These are phyloP conservation scores for Oryza punctata DNA, from an alignment of 176 grass and related monocot species.

Conservation along the genomic window DNA sequence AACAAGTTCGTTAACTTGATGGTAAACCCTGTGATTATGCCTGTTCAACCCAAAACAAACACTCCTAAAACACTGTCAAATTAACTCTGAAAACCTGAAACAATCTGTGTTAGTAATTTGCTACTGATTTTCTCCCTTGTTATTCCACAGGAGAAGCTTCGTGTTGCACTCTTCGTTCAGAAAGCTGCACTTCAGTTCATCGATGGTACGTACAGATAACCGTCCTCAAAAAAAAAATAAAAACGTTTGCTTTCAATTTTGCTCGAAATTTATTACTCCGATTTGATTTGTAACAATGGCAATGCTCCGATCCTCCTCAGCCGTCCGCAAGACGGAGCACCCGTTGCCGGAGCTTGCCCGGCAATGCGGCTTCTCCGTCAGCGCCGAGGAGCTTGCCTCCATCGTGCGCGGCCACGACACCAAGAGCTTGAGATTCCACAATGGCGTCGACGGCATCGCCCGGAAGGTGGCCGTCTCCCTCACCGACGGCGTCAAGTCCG, in stretches of 20 bases:
- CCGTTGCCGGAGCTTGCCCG: constrained; percentile 68
- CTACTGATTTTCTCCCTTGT: neutral
- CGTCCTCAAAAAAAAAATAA: neutral
- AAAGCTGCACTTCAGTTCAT: constrained; percentile 92
- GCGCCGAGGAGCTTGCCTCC: constrained; percentile 77
- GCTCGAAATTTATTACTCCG: neutral
- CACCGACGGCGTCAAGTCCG: constrained; percentile 58
- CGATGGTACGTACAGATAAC: constrained; percentile 64
- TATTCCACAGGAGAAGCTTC: constrained; percentile 79
- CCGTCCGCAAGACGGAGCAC: constrained; percentile 59
- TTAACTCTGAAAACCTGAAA: neutral
- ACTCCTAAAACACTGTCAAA: neutral
- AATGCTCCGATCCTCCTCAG: constrained; percentile 22
- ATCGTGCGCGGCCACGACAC: constrained; percentile 66
- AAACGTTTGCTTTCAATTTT: neutral
- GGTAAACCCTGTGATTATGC: neutral
- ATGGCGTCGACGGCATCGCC: constrained; percentile 64
- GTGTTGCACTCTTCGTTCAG: constrained; percentile 82
- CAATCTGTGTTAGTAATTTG: neutral
- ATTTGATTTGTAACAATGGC: constrained; percentile 32
- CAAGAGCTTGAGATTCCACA: constrained; percentile 64
- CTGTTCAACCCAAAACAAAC: neutral
- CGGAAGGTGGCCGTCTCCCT: constrained; percentile 67
- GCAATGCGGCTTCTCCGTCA: constrained; percentile 66
- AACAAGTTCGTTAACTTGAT: neutral